Percentiles rank a stretch among this genome's conserved stretches.
Conservation (phyloP, 2,329 filamentous ascomycete genomes). For the Aspergillus pseudotamarii region DNA sequence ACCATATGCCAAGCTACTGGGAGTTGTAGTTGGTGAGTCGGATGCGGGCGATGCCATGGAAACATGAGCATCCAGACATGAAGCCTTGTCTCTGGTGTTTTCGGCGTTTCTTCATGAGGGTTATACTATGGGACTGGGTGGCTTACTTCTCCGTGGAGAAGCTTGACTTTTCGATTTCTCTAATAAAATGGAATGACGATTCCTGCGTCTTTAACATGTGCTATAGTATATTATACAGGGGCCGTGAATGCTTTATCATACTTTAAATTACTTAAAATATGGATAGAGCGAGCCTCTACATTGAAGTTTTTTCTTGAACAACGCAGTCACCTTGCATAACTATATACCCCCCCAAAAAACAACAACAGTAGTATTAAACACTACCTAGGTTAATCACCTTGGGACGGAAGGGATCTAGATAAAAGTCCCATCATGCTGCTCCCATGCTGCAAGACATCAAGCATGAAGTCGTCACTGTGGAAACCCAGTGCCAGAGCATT, state of each 20-base stretch:
- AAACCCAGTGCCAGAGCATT: not conserved
- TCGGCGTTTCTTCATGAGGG: slow-evolving; percentile 7
- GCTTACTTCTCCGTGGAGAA: slow-evolving; percentile 1
- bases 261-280: not conserved
- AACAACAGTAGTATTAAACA: not conserved
- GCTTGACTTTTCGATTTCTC: not conserved
- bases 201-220: not conserved
- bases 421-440: not conserved
- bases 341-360: not conserved
- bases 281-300: not conserved
- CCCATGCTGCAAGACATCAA: slow-evolving; percentile 5
- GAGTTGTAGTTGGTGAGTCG: slow-evolving; percentile 48
- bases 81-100: slow-evolving; percentile 4
- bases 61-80: slow-evolving; percentile 25
- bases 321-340: not conserved
- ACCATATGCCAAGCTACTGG: slow-evolving; percentile 84
- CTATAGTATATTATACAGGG: not conserved
- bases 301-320: not conserved
- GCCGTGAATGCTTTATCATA: not conserved
- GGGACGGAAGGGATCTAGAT: not conserved
- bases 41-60: slow-evolving; percentile 41
- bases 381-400: not conserved
- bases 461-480: slow-evolving; percentile 8
- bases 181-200: not conserved
- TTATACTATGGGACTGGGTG: not conserved